Percentiles rank a stretch among this genome's conserved stretches.
phyloP scores from a whole-genome alignment of 352 stramenopile genomes.

The Hyaloperonospora brassicae region DNA sequence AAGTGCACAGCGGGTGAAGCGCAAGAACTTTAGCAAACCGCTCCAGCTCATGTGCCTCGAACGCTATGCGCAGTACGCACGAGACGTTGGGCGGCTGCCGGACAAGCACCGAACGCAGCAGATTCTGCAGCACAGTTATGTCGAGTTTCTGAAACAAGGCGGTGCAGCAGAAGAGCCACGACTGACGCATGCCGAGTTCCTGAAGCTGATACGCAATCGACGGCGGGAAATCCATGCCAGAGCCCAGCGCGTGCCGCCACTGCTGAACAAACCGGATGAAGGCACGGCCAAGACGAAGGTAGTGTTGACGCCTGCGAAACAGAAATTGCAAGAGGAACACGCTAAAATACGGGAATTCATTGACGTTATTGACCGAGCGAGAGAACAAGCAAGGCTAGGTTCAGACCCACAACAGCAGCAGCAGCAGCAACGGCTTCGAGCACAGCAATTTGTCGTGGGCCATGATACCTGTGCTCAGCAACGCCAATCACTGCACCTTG shows the following conservation, averaged over 20 bases:
- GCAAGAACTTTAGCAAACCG: conserved; percentile 66
- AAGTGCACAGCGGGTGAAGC: conserved; percentile 31
- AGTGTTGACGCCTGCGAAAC: conserved; percentile 34
- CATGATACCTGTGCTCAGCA: conserved; percentile 6
- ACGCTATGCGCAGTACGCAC: conserved; percentile 41
- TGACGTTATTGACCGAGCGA: conserved; percentile 47
- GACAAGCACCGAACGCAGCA: conserved; percentile 41
- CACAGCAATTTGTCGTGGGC: conserved; percentile 1
- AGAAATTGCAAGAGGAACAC: conserved; percentile 42
- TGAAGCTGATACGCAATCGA: conserved; percentile 65
- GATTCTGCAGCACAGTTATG: conserved; percentile 44
- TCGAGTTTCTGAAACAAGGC: conserved; percentile 46
- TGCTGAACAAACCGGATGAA: conserved; percentile 9
- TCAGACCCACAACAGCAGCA: conserved; percentile 17
- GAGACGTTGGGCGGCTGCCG: conserved; percentile 30
- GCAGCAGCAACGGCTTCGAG: conserved; percentile 13
- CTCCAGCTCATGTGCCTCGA: conserved; percentile 54
- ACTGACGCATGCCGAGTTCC: conserved; percentile 46
- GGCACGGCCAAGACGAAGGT: conserved; percentile 5
- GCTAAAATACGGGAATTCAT: conserved; percentile 55
- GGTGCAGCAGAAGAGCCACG: conserved; percentile 38
- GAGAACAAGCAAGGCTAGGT: conserved; percentile 24
- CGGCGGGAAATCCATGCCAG: conserved; percentile 46
- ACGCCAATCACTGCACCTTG: conserved; percentile 8
- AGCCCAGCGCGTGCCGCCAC: conserved; percentile 15